Evolutionary conservation across 441 rosid genomes (phyloP).

Genomic region (Biscutella laevigata): DNA sequence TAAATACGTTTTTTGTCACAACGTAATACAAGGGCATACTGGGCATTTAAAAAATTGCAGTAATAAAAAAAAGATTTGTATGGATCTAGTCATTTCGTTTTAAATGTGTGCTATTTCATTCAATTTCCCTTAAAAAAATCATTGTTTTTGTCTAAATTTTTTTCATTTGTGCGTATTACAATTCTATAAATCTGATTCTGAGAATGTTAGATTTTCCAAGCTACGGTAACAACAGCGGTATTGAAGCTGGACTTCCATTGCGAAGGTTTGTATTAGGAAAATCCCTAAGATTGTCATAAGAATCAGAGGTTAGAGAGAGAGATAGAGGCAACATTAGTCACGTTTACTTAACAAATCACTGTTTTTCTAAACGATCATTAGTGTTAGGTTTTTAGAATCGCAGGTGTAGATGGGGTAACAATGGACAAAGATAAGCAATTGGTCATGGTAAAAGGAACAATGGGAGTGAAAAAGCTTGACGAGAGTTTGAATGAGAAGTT

Average conservation of each 20-base stretch:
- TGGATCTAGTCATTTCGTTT: too few relatives aligned
- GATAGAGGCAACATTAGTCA: too few relatives aligned
- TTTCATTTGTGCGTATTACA: too few relatives aligned
- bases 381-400: neutral
- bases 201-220: constrained; percentile 30
- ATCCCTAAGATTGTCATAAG: constrained; percentile 40
- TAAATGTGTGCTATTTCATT: too few relatives aligned
- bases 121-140: too few relatives aligned
- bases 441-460: constrained; percentile 71
- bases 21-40: too few relatives aligned
- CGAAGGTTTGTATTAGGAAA: constrained; percentile 56
- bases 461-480: constrained; percentile 59
- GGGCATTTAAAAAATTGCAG: too few relatives aligned
- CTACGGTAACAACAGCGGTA: constrained; percentile 62
- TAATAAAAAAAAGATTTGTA: too few relatives aligned
- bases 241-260: constrained; percentile 64
- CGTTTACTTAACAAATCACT: too few relatives aligned
- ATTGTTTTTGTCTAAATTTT: too few relatives aligned
- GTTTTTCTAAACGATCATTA: neutral
- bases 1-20: too few relatives aligned
- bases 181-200: too few relatives aligned
- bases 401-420: constrained; percentile 49
- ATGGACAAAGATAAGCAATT: constrained; percentile 55
- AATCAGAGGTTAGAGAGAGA: constrained; percentile 51
- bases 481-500: constrained; percentile 42